Conservation (phyloP, 1,139 yeast genomes). For the Sporopachydermia cereana region DNA sequence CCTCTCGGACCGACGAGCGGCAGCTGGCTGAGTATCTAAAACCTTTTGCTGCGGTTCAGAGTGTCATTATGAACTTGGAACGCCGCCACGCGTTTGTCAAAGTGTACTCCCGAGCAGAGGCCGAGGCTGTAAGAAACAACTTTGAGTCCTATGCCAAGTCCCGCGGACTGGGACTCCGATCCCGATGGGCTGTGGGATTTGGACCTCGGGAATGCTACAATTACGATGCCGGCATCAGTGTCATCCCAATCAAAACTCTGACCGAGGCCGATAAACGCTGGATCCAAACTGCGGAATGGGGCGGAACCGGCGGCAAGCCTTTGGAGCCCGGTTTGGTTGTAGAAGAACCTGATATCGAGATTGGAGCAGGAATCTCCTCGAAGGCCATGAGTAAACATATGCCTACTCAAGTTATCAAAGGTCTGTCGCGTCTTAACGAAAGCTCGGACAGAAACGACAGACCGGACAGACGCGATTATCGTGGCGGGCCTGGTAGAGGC, state of each 20-base stretch:
- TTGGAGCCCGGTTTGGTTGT: slow-evolving; percentile 69
- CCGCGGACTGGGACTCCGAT: slow-evolving; percentile 52
- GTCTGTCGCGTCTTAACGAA: not conserved
- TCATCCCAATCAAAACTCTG: slow-evolving; percentile 74
- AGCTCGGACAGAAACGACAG: too few species aligned
- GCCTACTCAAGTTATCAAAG: slow-evolving; percentile 43
- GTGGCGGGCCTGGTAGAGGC: slow-evolving; percentile 3
- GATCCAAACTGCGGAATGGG: slow-evolving; percentile 90
- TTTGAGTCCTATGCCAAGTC: slow-evolving; percentile 42
- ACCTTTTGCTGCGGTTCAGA: slow-evolving; percentile 93
- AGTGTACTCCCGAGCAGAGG: slow-evolving; percentile 90
- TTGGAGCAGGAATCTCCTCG: slow-evolving; percentile 88
- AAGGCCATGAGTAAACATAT: slow-evolving; percentile 81
- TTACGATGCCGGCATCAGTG: slow-evolving; percentile 80
- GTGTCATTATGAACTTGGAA: slow-evolving; percentile 75
- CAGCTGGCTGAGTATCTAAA: slow-evolving; percentile 49
- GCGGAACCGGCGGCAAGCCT: slow-evolving; percentile 93
- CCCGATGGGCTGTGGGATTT: slow-evolving; percentile 98
- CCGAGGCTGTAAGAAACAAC: slow-evolving; percentile 50
- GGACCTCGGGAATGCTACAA: slow-evolving; percentile 98
- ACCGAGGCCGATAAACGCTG: slow-evolving; percentile 91
- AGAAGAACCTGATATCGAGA: slow-evolving; percentile 96
- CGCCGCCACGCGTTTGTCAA: slow-evolving; percentile 94
- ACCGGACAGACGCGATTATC: not conserved
- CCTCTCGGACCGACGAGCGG: slow-evolving; percentile 66